These are phyloP conservation scores for Pleurotus platypus DNA, from an alignment of 768 basidiomycete species.

Conservation along the genomic window DNA sequence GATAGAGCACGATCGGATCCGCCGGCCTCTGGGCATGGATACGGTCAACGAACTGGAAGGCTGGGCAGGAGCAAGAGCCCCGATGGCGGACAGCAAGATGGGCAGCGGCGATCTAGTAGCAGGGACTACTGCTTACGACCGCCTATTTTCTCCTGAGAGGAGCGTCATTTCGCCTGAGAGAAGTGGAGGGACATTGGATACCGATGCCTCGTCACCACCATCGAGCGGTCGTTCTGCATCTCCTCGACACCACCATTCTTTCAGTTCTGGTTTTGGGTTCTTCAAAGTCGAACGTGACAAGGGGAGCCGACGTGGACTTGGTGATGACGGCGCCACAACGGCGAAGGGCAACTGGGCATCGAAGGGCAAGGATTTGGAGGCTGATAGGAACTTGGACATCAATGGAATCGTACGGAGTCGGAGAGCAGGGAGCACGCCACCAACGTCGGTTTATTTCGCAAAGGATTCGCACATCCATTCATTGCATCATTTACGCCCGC, in stretches of 20 bases:
- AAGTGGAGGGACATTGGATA: background rate
- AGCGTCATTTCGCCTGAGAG: conserved; percentile 1
- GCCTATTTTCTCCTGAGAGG: background rate
- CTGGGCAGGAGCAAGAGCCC: background rate
- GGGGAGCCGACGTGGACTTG: background rate
- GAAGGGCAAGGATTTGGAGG: background rate
- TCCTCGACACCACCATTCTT: background rate
- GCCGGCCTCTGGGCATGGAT: background rate
- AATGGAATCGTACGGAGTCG: background rate
- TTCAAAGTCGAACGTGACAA: no score
- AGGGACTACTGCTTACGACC: background rate
- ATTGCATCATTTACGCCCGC: background rate
- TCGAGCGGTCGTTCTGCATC: background rate
- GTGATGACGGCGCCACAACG: background rate
- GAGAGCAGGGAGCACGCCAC: conserved; percentile 5
- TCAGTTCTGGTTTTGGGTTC: background rate
- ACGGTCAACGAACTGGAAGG: background rate
- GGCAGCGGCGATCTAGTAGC: no score
- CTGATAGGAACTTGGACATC: background rate
- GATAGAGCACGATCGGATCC: background rate
- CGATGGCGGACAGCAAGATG: no score
- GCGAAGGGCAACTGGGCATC: background rate
- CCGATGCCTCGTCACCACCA: background rate
- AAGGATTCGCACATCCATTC: background rate
- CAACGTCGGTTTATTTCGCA: background rate